A percentile compares a stretch with the other conserved stretches of the same genome.
Conservation (phyloP, 164 flowering plant genomes). For the Tetracentron sinense region DNA sequence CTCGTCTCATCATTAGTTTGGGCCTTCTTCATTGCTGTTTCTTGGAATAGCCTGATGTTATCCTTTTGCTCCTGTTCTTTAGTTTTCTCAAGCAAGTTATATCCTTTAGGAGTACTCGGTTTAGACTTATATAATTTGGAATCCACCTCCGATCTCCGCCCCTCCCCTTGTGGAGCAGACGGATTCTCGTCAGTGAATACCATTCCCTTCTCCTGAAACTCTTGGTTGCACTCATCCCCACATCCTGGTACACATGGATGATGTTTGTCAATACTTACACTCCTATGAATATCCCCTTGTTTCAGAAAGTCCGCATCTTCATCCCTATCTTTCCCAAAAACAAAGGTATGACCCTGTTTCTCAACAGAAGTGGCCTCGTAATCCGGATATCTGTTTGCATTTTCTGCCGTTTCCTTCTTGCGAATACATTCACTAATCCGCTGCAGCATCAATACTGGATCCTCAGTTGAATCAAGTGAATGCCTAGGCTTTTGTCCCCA, state of each 20-base stretch:
- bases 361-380: constrained; percentile 17
- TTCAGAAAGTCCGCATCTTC: constrained; percentile 25
- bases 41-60: constrained; percentile 9
- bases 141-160: constrained; percentile 8
- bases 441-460: constrained; percentile 41
- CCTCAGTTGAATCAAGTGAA: constrained; percentile 32
- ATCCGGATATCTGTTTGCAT: constrained; percentile 12
- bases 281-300: constrained; percentile 12
- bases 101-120: constrained; percentile 13
- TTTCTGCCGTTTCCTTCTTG: constrained; percentile 25
- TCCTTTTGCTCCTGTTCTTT: constrained; percentile 23
- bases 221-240: constrained; percentile 17
- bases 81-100: constrained; percentile 18
- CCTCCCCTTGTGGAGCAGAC: constrained; percentile 15
- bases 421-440: constrained; percentile 35
- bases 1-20: constrained; percentile 16
- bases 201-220: constrained; percentile 46
- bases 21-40: constrained; percentile 5
- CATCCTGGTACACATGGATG: constrained; percentile 3
- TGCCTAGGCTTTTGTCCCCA: constrained; percentile 10
- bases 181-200: constrained; percentile 21
- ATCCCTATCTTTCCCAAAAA: constrained; percentile 24
- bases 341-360: constrained; percentile 11
- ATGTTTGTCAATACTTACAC: constrained; percentile 13
- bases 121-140: constrained; percentile 6